Base-by-base conservation (phyloP, 306 rosid species). In the Echinosophora koreensis region DNA sequence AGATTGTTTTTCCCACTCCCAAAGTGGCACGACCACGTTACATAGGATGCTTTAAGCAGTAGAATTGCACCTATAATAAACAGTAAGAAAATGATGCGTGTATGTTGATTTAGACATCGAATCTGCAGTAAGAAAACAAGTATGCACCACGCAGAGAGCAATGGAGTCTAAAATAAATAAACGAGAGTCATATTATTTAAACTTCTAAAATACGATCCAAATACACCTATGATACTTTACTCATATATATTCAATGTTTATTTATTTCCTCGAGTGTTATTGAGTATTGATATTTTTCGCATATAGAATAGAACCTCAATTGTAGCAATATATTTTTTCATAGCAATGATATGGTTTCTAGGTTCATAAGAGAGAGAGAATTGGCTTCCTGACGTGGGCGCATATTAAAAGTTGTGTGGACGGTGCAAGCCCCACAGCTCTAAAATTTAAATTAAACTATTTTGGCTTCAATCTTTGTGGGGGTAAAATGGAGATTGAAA, bases 351-450 rank as follows among this genome's bases (percentile, higher is more conserved):
- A 54, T 69, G 30, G 11, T 60, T 4, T 42, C 9, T 38, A 38
- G 2, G 15, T 52, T 5, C 28, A 22, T 13, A 12, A 38, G 12
- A 44, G 58, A 73, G 42, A 38, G 12, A 44, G 58, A 73, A 58
- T 22, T 3, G 30, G 77, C 13, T 59, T 42, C 9, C 1, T 37
- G 30, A 44, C 27, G 68, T 44, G 46, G 17, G 17, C 34, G 14
- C 69, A 58, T 46, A 41, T 49, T 22, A 57, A 27, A 47, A 64
- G 47, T 44, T 63, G 68, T 3, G 54, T 3, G 59, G 74, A 15
- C 47, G 58, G 46, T 64, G 77, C 49, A 3, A 50, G 22, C 49
- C 71, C 71, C 77, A 49, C 68, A 38, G 11, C 39, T 35, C 47
- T 59, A 14, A 69, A 69, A 35, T 51, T 27, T 30, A 60, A 14